A percentile compares a stretch with the other conserved stretches of the same genome.
Evolutionary conservation across 805 yeast genomes (phyloP).

Genomic region (Tetrapisispora iriomotensis): DNA sequence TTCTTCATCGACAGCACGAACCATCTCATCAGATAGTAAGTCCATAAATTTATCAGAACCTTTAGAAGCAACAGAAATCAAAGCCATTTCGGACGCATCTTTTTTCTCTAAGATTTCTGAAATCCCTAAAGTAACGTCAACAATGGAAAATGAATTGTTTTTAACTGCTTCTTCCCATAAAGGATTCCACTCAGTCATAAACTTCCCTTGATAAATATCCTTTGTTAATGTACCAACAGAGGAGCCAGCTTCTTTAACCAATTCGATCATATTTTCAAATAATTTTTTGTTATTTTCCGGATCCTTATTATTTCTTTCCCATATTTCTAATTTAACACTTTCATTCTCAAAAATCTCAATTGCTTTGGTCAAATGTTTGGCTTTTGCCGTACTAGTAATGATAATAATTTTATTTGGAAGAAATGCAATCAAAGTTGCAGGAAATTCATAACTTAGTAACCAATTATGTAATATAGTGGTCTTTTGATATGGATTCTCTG

Average conservation of each 20-base stretch:
- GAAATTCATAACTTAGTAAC: constrained; percentile 91
- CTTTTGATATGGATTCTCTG: constrained; percentile 81
- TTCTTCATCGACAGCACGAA: constrained; percentile 79
- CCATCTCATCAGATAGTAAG: constrained; percentile 79
- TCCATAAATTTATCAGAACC: constrained; percentile 74
- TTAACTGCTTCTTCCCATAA: constrained; percentile 32
- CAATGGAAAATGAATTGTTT: constrained; percentile 31
- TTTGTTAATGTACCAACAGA: constrained; percentile 61
- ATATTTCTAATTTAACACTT: constrained; percentile 41
- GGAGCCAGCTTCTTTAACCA: constrained; percentile 37
- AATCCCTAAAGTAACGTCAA: constrained; percentile 45
- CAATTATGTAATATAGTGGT: constrained; percentile 81
- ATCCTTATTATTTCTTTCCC: constrained; percentile 71
- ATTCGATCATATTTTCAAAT: constrained; percentile 45
- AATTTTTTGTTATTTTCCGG: constrained; percentile 59
- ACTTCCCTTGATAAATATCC: constrained; percentile 75
- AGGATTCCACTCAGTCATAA: constrained; percentile 69
- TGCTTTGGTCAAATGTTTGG: constrained; percentile 49
- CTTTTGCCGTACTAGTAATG: constrained; percentile 76
- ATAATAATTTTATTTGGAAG: constrained; percentile 50
- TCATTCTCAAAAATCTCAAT: constrained; percentile 36
- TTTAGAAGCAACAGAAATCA: constrained; percentile 60
- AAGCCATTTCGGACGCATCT: constrained; percentile 66
- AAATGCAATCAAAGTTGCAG: constrained; percentile 72
- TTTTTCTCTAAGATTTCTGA: constrained; percentile 60